Base-by-base conservation (phyloP, 257 asterid species). In the Thymus quinquecostatus region DNA sequence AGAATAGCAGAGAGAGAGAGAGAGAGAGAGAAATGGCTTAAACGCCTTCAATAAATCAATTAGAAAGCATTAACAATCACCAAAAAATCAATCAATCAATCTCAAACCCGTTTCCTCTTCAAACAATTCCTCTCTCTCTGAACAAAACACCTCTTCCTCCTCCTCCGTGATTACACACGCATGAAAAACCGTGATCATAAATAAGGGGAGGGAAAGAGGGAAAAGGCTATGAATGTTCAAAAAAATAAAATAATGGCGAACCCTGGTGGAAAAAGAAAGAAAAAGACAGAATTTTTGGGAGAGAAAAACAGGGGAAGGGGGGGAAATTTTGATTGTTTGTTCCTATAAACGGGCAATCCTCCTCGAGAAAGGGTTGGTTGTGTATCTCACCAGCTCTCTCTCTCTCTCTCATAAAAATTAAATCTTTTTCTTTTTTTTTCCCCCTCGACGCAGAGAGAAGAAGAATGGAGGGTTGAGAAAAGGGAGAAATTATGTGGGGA, bases 1-100 rank as follows among this genome's bases (percentile, higher is more conserved):
- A 27, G 2, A 55, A 8, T 38, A 10, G 27, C 56, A 43, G 67
- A 40, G 53, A 68, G 41, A 38, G 66, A 34, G 60, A 45, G 59
- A 70, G 67, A 21, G 21, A 29, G 43, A 48, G 12, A 47, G 8
- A 66, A 4, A 34, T 21, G 72, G 41, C 50, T 10, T 32, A 59
- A 47, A 27, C 60, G 69, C 53, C 64, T 38, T 51, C 41, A 72
- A 61, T 50, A 84, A 78, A 14, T 79, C 33, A 74, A 77, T 80
- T 5, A 87, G 38, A 82, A 83, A 56, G 69, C 65, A 69, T 61
- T 21, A 78, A 75, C 51, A 57, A 56, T 76, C 83, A 66, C 80
- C 84, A 65, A 69, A 57, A 21, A 67, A 78, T 72, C 85, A 79
- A 21, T 21, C 21, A 21, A 21, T 21, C 4, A 9, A 40, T 21